Conservation (phyloP, 345 rosid genomes). For the Citropsis articulata region DNA sequence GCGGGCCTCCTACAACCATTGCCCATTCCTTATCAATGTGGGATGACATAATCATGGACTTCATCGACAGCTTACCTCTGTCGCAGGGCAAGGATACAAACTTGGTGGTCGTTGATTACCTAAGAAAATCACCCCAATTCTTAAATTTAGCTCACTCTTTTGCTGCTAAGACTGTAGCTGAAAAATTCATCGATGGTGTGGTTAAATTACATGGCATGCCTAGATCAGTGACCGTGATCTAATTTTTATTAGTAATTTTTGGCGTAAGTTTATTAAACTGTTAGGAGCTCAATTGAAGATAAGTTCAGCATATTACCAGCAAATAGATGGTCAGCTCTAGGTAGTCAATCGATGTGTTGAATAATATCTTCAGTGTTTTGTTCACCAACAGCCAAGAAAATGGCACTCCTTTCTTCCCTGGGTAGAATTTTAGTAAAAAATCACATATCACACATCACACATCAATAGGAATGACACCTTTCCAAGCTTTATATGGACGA, state of each 20-base stretch:
- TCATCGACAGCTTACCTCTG: neutral
- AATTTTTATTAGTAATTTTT: neutral
- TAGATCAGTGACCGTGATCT: neutral
- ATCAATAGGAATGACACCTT: no score
- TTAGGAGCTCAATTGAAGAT: no score
- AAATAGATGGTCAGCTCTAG: no score
- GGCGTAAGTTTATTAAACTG: neutral
- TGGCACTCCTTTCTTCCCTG: no score
- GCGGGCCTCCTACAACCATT: neutral
- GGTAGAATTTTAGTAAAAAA: no score
- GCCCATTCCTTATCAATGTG: neutral
- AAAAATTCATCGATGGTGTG: neutral
- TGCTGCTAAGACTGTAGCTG: neutral
- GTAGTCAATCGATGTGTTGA: no score
- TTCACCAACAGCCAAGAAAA: no score
- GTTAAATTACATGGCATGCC: neutral
- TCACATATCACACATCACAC: no score
- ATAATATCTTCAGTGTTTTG: no score
- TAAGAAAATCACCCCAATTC: conserved; percentile 2
- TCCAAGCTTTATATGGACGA: no score
- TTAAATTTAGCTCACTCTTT: neutral
- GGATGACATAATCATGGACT: conserved; percentile 6
- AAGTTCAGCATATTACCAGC: no score
- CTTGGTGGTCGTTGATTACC: neutral
- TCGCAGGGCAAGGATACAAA: neutral